Conservation (phyloP, 768 basidiomycete genomes). For the Lanmaoa rubissima region DNA sequence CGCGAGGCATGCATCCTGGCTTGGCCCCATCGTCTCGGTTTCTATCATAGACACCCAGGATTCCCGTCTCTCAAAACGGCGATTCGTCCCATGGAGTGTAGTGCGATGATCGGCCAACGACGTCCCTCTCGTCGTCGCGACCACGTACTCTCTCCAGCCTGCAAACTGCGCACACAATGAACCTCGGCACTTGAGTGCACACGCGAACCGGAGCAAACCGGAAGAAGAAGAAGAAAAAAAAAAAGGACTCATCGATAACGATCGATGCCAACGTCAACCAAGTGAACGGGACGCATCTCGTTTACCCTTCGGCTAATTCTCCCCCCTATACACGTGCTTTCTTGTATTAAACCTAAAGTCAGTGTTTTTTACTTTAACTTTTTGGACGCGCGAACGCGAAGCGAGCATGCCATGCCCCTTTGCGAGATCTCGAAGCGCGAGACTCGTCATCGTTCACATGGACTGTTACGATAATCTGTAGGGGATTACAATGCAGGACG, state of each 20-base stretch:
- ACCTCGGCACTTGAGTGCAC: background rate
- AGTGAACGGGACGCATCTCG: background rate
- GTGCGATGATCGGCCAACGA: background rate
- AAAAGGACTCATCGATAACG: background rate
- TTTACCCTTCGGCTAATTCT: background rate
- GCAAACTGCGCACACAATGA: background rate
- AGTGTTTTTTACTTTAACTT: background rate
- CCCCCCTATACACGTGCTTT: background rate
- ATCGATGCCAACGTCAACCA: background rate
- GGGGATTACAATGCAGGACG: background rate
- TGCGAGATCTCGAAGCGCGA: background rate
- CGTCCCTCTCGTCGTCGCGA: background rate
- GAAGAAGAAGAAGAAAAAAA: background rate
- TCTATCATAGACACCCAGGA: background rate
- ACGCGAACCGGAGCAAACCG: too few species aligned
- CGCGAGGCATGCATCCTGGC: constrained; percentile 1
- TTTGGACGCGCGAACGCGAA: background rate
- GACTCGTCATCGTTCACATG: background rate
- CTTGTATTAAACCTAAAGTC: constrained; percentile 8
- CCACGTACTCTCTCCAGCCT: background rate
- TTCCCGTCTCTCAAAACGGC: background rate
- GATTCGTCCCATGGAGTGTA: background rate
- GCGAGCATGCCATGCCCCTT: constrained; percentile 2
- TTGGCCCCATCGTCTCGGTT: background rate
- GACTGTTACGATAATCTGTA: background rate